These are phyloP conservation scores for Fusarium papillatum DNA, from an alignment of 2,329 filamentous ascomycete genomes.

Conservation along the genomic window DNA sequence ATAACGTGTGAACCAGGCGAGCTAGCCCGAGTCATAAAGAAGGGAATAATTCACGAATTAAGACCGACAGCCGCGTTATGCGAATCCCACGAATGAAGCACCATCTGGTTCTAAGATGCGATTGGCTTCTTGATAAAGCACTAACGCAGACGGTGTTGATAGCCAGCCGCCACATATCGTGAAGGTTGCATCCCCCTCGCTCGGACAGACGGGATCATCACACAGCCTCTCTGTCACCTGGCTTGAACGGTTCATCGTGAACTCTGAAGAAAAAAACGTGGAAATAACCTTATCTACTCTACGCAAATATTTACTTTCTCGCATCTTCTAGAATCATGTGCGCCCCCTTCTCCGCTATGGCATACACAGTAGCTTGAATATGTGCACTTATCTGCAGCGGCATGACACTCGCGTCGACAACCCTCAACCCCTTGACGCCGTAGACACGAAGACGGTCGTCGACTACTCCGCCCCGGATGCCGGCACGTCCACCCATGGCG, in stretches of 20 bases:
- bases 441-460: conserved; percentile 47
- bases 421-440: conserved; percentile 44
- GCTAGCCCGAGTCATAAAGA: not conserved
- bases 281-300: not conserved
- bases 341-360: conserved; percentile 50
- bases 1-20: not conserved
- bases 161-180: not conserved
- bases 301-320: not conserved
- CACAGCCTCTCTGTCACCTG: not conserved
- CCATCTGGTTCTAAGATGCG: not conserved
- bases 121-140: not conserved
- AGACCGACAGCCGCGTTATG: not conserved
- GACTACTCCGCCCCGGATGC: conserved; percentile 48
- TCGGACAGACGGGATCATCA: not conserved
- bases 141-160: not conserved
- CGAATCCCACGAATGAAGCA: not conserved
- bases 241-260: not conserved
- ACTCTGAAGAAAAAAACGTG: not conserved
- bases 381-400: conserved; percentile 47
- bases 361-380: conserved; percentile 51
- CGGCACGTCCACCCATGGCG: conserved; percentile 47
- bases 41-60: not conserved
- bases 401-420: conserved; percentile 49
- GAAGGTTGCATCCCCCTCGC: not conserved
- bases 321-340: conserved; percentile 42